Percentiles rank a stretch among this genome's conserved stretches.
phyloP scores from a whole-genome alignment of 371 early-diverging fungal species.

The Lichtheimia ornata region DNA sequence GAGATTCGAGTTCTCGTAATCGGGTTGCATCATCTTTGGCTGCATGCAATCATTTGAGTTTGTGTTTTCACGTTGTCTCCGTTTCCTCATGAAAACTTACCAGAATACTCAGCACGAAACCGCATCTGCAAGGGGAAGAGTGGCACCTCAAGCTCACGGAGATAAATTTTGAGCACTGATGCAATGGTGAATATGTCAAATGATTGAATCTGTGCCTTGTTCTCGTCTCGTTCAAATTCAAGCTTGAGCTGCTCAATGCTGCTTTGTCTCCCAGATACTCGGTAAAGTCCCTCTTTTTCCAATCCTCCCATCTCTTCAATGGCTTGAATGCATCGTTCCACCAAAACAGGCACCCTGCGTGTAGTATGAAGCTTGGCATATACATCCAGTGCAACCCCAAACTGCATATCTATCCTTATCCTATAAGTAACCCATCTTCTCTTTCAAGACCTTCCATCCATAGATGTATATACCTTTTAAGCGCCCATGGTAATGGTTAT shows the following conservation, averaged over 20 bases:
- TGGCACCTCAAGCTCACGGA: constrained; percentile 66
- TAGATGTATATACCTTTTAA: constrained; percentile 30
- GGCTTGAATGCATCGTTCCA: constrained; percentile 57
- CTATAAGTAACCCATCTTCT: background rate
- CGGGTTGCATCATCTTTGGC: constrained; percentile 28
- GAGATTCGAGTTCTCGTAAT: constrained; percentile 20
- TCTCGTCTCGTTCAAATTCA: constrained; percentile 59
- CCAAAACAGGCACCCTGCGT: constrained; percentile 52
- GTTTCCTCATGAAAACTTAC: constrained; percentile 32
- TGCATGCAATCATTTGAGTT: constrained; percentile 1
- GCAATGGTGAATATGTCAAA: constrained; percentile 68
- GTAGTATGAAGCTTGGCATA: constrained; percentile 41
- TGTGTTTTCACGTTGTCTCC: background rate
- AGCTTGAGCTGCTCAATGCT: constrained; percentile 56
- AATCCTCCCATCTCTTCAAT: constrained; percentile 64
- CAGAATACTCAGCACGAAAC: constrained; percentile 57
- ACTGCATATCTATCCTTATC: constrained; percentile 46
- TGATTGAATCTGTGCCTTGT: constrained; percentile 39
- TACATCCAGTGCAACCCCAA: constrained; percentile 53
- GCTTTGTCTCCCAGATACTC: constrained; percentile 64
- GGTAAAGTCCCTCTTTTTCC: constrained; percentile 71
- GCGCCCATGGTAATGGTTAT: constrained; percentile 43
- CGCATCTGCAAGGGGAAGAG: constrained; percentile 53
- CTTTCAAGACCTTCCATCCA: background rate
- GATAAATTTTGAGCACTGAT: constrained; percentile 62